phyloP scores from a whole-genome alignment of 2,329 filamentous ascomycete genomes.

The Xenoacremonium recifei region DNA sequence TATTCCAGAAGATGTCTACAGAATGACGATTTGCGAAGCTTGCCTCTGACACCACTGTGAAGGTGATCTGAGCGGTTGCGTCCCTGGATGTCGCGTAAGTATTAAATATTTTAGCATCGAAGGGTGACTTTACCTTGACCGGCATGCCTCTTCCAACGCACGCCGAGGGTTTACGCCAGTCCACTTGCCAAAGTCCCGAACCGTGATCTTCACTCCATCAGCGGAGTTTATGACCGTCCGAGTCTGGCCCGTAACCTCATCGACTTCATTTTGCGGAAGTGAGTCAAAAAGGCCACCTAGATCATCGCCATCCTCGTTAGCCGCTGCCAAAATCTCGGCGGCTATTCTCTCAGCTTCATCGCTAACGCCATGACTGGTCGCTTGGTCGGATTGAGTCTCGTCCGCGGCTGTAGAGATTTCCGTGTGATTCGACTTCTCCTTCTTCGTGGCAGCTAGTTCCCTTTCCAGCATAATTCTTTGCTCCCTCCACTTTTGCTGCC shows the following conservation, averaged over 20 bases:
- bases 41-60: constrained; percentile 68
- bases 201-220: constrained; percentile 55
- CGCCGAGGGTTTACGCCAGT: constrained; percentile 73
- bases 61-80: constrained; percentile 63
- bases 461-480: constrained; percentile 60
- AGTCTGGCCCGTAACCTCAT: constrained; percentile 57
- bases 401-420: constrained; percentile 18
- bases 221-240: constrained; percentile 53
- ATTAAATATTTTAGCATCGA: constrained; percentile 7
- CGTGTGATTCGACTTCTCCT: constrained; percentile 25
- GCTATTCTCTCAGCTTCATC: constrained; percentile 59
- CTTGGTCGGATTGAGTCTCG: constrained; percentile 20
- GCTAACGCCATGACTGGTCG: constrained; percentile 45
- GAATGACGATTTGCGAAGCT: constrained; percentile 75
- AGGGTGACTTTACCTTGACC: constrained; percentile 58
- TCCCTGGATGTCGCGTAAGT: constrained; percentile 55
- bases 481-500: constrained; percentile 64
- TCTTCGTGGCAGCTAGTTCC: constrained; percentile 53
- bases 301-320: constrained; percentile 53
- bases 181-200: constrained; percentile 84
- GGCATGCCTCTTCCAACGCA: constrained; percentile 83
- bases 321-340: constrained; percentile 56
- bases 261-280: constrained; percentile 59
- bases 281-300: constrained; percentile 53
- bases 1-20: constrained; percentile 76